Evolutionary conservation across 2,329 filamentous ascomycete genomes (phyloP).

Genomic region (Sporothrix protearum): DNA sequence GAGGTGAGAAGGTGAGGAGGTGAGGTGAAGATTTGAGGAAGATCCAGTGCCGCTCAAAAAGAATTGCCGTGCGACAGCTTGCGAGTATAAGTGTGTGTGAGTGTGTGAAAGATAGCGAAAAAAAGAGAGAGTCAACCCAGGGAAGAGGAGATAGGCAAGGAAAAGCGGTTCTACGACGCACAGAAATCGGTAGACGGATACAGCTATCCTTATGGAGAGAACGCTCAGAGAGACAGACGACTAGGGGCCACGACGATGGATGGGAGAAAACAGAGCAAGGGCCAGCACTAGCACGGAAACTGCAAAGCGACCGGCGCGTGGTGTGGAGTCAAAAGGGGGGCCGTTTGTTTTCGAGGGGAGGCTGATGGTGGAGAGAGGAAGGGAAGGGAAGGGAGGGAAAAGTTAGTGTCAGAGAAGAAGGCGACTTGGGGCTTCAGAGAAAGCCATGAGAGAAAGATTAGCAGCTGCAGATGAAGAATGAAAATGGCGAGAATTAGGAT

Average conservation of each 20-base stretch:
- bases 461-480: not conserved
- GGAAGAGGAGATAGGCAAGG: not conserved
- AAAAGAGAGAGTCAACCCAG: not conserved
- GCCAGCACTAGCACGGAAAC: constrained; percentile 22
- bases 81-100: too few relatives aligned
- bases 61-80: too few relatives aligned
- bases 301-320: constrained; percentile 21
- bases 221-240: not conserved
- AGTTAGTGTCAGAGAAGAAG: not conserved
- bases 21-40: not conserved
- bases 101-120: not conserved
- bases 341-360: not conserved
- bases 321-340: constrained; percentile 18
- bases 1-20: not conserved
- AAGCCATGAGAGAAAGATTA: not conserved
- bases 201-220: not conserved
- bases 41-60: too few relatives aligned
- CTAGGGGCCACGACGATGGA: constrained; percentile 10
- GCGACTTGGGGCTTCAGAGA: not conserved
- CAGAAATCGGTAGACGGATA: not conserved
- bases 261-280: not conserved
- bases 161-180: not conserved
- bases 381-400: not conserved
- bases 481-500: not conserved
- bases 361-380: not conserved